Evolutionary conservation across 1,139 yeast species (phyloP).

Genomic region (Debaryomyces udenii): DNA sequence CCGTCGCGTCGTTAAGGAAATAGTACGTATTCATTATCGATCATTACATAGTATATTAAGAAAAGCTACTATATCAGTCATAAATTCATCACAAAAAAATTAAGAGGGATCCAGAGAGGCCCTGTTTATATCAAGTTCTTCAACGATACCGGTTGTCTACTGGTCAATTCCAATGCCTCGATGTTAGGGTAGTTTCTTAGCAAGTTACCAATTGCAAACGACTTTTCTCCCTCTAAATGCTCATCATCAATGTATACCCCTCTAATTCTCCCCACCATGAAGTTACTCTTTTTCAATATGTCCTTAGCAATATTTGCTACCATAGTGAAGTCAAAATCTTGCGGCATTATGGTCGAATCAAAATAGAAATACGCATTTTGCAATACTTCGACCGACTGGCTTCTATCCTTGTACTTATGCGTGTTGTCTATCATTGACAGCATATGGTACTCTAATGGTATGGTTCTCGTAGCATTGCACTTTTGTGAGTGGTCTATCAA

Average conservation of each 20-base stretch:
- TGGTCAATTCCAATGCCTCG: slow-evolving; percentile 36
- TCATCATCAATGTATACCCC: slow-evolving; percentile 41
- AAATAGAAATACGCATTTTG: slow-evolving; percentile 40
- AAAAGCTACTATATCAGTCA: neutral
- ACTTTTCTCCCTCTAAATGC: slow-evolving; percentile 36
- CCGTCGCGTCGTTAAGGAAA: no score
- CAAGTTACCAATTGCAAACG: slow-evolving; percentile 34
- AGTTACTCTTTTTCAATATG: slow-evolving; percentile 37
- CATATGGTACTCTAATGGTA: slow-evolving; percentile 8
- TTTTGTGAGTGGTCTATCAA: slow-evolving; percentile 29
- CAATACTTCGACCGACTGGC: slow-evolving; percentile 13
- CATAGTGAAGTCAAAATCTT: slow-evolving; percentile 26
- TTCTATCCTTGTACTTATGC: slow-evolving; percentile 1
- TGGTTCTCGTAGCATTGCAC: neutral
- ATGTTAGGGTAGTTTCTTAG: slow-evolving; percentile 38
- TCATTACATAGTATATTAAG: no score
- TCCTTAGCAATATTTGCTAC: slow-evolving; percentile 39
- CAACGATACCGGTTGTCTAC: slow-evolving; percentile 21
- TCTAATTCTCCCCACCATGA: slow-evolving; percentile 37
- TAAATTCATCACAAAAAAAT: slow-evolving; percentile 1
- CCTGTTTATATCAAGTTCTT: slow-evolving; percentile 16
- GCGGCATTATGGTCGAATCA: slow-evolving; percentile 31
- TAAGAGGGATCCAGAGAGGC: neutral
- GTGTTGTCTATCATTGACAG: slow-evolving; percentile 2
- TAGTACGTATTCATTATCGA: no score